These are phyloP conservation scores for Planoprotostelium fungivorum DNA, from an alignment of 78 protist genomes.

Conservation along the genomic window DNA sequence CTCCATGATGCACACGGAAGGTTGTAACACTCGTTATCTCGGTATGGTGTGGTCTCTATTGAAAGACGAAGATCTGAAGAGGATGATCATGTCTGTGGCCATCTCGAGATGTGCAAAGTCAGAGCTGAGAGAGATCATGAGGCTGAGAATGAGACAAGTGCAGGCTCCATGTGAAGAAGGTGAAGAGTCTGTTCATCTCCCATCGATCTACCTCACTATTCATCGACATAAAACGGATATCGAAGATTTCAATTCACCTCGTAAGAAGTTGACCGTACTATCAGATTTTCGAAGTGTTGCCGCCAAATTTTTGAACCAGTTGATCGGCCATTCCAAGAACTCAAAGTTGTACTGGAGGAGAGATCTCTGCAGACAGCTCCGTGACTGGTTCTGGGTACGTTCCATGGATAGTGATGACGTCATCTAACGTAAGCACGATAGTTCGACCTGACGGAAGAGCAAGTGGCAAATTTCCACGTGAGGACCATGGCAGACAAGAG, in stretches of 20 bases:
- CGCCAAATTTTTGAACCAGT: not conserved
- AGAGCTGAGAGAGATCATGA: not conserved
- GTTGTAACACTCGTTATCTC: not conserved
- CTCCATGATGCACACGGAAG: not conserved
- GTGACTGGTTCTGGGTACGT: not conserved
- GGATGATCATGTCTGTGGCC: not conserved
- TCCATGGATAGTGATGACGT: not conserved
- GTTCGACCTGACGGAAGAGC: not conserved
- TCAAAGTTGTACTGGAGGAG: not conserved
- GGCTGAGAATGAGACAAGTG: not conserved
- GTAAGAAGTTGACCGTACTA: too few relatives aligned
- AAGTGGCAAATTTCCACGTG: not conserved
- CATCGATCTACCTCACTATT: not conserved
- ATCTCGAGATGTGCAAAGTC: not conserved
- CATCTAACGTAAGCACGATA: not conserved
- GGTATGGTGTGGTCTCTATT: too few relatives aligned
- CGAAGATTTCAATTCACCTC: not conserved
- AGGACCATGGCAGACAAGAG: not conserved
- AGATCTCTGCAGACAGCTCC: not conserved
- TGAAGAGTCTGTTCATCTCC: not conserved
- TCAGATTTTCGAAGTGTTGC: not conserved
- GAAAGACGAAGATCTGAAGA: not conserved
- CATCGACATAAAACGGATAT: not conserved
- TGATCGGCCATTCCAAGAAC: not conserved
- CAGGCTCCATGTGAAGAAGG: not conserved